phyloP scores from a whole-genome alignment of 495 filamentous ascomycete genomes.

The Penicillium flavigenum region DNA sequence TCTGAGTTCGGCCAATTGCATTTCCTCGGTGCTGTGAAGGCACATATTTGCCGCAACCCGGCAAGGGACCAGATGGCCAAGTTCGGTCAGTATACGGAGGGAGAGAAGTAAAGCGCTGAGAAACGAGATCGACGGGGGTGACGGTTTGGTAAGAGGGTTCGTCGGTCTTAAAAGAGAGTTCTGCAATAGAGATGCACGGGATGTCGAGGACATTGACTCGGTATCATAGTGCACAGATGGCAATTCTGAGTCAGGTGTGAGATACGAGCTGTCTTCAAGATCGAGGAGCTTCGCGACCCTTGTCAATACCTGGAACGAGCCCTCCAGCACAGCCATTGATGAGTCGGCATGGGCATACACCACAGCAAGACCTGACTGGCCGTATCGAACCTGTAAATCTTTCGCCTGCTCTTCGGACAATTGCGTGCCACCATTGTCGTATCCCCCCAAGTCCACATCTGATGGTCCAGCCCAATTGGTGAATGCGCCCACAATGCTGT shows the following conservation, averaged over 20 bases:
- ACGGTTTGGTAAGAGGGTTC: slow-evolving; percentile 69
- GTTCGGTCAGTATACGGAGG: slow-evolving; percentile 59
- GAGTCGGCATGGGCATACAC: slow-evolving; percentile 67
- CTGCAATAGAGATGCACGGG: slow-evolving; percentile 48
- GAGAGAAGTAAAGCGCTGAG: slow-evolving; percentile 69
- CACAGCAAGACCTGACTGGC: slow-evolving; percentile 68
- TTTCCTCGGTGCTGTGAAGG: slow-evolving; percentile 50
- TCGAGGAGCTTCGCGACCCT: slow-evolving; percentile 61
- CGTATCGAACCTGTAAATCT: slow-evolving; percentile 62
- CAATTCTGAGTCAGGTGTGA: slow-evolving; percentile 28
- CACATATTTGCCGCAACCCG: slow-evolving; percentile 48
- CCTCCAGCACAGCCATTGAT: slow-evolving; percentile 57
- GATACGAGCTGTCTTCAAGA: slow-evolving; percentile 51
- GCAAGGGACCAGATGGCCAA: slow-evolving; percentile 60
- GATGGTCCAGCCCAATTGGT: slow-evolving; percentile 77
- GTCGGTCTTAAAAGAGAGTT: slow-evolving; percentile 57
- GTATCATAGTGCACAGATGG: slow-evolving; percentile 37
- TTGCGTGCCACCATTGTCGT: slow-evolving; percentile 47
- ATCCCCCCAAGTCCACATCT: slow-evolving; percentile 77
- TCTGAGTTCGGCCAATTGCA: slow-evolving; percentile 64
- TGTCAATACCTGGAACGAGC: slow-evolving; percentile 59
- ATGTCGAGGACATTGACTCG: slow-evolving; percentile 42
- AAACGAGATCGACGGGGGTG: slow-evolving; percentile 57
- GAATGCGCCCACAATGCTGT: slow-evolving; percentile 58
- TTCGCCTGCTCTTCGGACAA: slow-evolving; percentile 52